Percentiles rank a stretch among this genome's conserved stretches.
phyloP scores from a whole-genome alignment of 768 basidiomycete genomes.

The Candolleomyces efflorescens region DNA sequence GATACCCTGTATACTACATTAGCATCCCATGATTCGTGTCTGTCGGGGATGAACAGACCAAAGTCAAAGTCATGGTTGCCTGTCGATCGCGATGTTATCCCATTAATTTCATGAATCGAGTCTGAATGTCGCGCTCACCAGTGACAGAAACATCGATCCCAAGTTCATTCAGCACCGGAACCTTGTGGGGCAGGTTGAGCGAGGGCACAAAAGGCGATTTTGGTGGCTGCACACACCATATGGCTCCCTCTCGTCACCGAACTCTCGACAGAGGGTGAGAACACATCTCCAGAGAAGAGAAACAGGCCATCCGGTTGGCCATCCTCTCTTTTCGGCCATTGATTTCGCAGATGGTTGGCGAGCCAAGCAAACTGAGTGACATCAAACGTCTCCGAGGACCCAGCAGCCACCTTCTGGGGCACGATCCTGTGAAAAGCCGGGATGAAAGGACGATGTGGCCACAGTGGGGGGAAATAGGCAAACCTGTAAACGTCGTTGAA shows the following conservation, averaged over 20 bases:
- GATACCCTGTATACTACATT: conserved; percentile 18
- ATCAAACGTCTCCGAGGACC: conserved; percentile 64
- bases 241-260: conserved; percentile 87
- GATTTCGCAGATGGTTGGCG: conserved; percentile 55
- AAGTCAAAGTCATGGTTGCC: conserved; percentile 95
- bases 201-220: not conserved
- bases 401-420: conserved; percentile 61
- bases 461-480: too few species aligned
- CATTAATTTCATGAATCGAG: not conserved
- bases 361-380: conserved; percentile 82
- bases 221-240: conserved; percentile 69
- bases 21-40: not conserved
- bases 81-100: conserved; percentile 24
- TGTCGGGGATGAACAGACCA: conserved; percentile 40
- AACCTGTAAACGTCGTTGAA: conserved; percentile 87
- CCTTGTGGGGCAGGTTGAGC: conserved; percentile 34
- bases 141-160: conserved; percentile 77
- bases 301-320: conserved; percentile 66
- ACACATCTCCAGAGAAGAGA: conserved; percentile 87
- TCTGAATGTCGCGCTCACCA: conserved; percentile 44
- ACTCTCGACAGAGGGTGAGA: conserved; percentile 83
- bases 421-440: too few species aligned
- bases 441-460: too few species aligned
- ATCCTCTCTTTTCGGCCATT: conserved; percentile 45
- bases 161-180: conserved; percentile 81